Evolutionary conservation across 139 green algal species (phyloP), one percentile per base, ranked within the genome.

Genomic region (Spirogloea muscicola): DNA sequence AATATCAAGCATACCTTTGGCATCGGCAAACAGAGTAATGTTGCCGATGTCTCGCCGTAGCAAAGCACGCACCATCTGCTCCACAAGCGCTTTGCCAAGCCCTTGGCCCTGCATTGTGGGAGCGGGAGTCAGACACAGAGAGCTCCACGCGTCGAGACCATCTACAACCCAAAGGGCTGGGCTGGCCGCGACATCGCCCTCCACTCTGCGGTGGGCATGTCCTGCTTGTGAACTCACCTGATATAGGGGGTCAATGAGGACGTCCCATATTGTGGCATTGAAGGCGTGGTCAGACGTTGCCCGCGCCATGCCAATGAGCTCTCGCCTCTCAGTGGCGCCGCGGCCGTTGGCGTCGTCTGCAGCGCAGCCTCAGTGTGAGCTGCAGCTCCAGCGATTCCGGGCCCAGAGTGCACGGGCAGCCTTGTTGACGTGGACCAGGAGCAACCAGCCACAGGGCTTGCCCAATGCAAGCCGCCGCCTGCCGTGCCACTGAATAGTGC

Each of bases 181-280:
- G n/a, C n/a, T n/a, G n/a, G n/a, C n/a, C n/a, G n/a, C n/a, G n/a
- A n/a, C n/a, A n/a, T n/a, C n/a, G n/a, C n/a, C n/a, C n/a, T n/a
- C n/a, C n/a, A n/a, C n/a, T n/a, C n/a, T n/a, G n/a, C n/a, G n/a
- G n/a, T n/a, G n/a, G n/a, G 44, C 44, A 52, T 27, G 16, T 52
- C 13, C 13, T 27, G 13, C 52, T n/a, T 25, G n/a, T n/a, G n/a
- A n/a, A n/a, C n/a, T n/a, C n/a, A 71, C 62, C 82, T 96, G 93
- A 62, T 90, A 96, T 46, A 91, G 88, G 2, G 94, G 93, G 65
- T 97, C 92, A 29, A 98, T 88, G 16, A 97, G 74, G 10, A 98
- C 91, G 77, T 98, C 94, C 92, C 94, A 98, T 36, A 98, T 94
- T 36, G 94, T 98, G 42, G 93, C 94, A 67, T 98, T 98, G 87